These are phyloP conservation scores for Fusarium nematophilum DNA, from an alignment of 2,329 filamentous ascomycete species.

Conservation along the genomic window DNA sequence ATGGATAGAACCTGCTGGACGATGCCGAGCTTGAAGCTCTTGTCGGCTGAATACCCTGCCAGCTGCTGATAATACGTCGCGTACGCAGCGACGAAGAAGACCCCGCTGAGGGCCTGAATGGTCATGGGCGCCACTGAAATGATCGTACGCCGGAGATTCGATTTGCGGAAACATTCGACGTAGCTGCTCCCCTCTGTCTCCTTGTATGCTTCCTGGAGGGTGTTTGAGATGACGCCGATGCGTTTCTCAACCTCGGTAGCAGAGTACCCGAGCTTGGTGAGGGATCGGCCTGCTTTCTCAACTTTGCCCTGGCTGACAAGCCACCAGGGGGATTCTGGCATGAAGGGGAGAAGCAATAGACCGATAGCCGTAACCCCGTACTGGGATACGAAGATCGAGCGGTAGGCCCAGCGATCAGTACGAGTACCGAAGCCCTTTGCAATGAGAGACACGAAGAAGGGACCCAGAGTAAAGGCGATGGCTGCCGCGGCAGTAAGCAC, in stretches of 20 bases:
- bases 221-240: slow-evolving; percentile 24
- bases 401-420: slow-evolving; percentile 27
- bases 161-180: slow-evolving; percentile 35
- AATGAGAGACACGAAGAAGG: slow-evolving; percentile 27
- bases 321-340: slow-evolving; percentile 37
- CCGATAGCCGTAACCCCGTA: slow-evolving; percentile 28
- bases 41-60: slow-evolving; percentile 26
- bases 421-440: slow-evolving; percentile 18
- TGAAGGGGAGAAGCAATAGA: slow-evolving; percentile 23
- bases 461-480: slow-evolving; percentile 34
- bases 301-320: slow-evolving; percentile 19
- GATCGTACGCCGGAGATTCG: slow-evolving; percentile 34
- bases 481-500: slow-evolving; percentile 26
- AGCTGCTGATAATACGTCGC: slow-evolving; percentile 35
- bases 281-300: slow-evolving; percentile 17
- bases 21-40: slow-evolving; percentile 30
- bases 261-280: slow-evolving; percentile 20
- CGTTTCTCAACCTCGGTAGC: slow-evolving; percentile 22
- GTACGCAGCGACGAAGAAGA: slow-evolving; percentile 30
- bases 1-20: slow-evolving; percentile 32
- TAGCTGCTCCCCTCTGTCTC: slow-evolving; percentile 29
- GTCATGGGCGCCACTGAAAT: slow-evolving; percentile 33
- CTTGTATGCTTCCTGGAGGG: slow-evolving; percentile 23
- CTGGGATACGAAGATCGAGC: slow-evolving; percentile 31
- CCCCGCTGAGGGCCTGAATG: slow-evolving; percentile 28